Evolutionary conservation across 345 rosid species (phyloP).

Genomic region (Citrus mangshanensis): DNA sequence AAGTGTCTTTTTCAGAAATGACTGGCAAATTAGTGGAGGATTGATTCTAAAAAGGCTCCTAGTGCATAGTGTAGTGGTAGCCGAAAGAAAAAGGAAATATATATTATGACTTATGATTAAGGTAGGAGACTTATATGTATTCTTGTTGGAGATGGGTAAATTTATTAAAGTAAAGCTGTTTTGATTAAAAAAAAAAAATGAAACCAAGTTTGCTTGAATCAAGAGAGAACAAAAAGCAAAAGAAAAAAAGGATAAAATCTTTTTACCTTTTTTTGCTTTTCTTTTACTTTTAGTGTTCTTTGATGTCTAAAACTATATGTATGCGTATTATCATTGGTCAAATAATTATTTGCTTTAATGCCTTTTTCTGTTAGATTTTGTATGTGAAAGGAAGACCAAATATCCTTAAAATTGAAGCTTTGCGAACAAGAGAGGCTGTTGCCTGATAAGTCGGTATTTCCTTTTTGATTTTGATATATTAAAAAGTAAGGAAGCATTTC

Average conservation of each 20-base stretch:
- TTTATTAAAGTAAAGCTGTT: neutral
- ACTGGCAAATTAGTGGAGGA: conserved; percentile 4
- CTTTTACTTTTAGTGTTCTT: conserved; percentile 14
- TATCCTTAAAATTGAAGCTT: conserved; percentile 22
- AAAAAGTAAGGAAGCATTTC: neutral
- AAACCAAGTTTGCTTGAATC: conserved; percentile 21
- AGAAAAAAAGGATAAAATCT: neutral
- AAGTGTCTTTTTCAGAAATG: neutral
- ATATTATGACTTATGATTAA: conserved; percentile 33
- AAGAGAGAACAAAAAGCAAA: neutral
- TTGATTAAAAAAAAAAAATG: neutral
- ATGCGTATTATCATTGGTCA: neutral
- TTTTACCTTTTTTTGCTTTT: conserved; percentile 11
- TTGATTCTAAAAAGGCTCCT: conserved; percentile 2
- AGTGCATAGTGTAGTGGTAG: conserved; percentile 30
- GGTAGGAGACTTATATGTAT: conserved; percentile 14
- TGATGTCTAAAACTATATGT: conserved; percentile 12
- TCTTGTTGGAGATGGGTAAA: conserved; percentile 25
- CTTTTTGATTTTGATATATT: neutral
- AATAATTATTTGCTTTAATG: neutral
- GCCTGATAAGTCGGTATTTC: neutral
- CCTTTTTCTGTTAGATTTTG: neutral
- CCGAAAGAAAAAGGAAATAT: conserved; percentile 27
- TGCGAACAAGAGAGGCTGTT: neutral
- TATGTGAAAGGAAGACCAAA: neutral